Evolutionary conservation across 1,284 basidiomycete genomes (phyloP).

Genomic region (Porogramme epimiltina): DNA sequence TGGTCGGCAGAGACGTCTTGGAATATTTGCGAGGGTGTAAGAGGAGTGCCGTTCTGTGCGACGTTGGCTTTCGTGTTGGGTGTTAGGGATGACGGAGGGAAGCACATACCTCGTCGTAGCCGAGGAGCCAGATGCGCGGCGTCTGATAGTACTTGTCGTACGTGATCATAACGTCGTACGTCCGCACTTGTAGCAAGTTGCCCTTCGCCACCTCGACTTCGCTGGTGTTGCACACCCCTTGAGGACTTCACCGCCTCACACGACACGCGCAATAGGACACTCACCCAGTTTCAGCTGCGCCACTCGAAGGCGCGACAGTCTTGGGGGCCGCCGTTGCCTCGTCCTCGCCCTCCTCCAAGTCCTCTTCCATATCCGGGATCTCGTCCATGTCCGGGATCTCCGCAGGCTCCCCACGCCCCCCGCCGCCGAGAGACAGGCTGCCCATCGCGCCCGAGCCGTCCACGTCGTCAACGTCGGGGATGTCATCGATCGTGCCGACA

Average conservation of each 20-base stretch:
- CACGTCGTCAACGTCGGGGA: constrained; percentile 93
- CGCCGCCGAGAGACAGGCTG: constrained; percentile 63
- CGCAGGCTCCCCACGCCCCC: constrained; percentile 37
- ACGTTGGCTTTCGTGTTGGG: background rate
- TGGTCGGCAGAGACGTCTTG: constrained; percentile 98
- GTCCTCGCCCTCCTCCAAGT: constrained; percentile 51
- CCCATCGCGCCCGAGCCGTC: constrained; percentile 72
- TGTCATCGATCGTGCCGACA: constrained; percentile 73
- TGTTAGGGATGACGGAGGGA: background rate
- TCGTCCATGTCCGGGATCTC: constrained; percentile 43
- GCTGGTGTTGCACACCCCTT: constrained; percentile 33
- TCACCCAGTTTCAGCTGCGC: constrained; percentile 28
- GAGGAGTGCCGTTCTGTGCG: constrained; percentile 77
- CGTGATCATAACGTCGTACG: constrained; percentile 99
- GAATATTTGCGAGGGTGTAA: constrained; percentile 91
- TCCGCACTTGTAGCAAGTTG: constrained; percentile 93
- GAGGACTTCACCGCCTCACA: background rate
- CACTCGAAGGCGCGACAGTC: constrained; percentile 32
- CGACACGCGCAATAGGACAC: constrained; percentile 8
- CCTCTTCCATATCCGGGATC: constrained; percentile 43
- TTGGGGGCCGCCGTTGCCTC: constrained; percentile 81
- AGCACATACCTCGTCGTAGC: constrained; percentile 84
- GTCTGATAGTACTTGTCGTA: constrained; percentile 99
- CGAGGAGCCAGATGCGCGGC: constrained; percentile 91
- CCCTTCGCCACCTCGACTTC: constrained; percentile 66